Evolutionary conservation across 805 yeast genomes (phyloP).

Genomic region (Scheffersomyces ergatensis): DNA sequence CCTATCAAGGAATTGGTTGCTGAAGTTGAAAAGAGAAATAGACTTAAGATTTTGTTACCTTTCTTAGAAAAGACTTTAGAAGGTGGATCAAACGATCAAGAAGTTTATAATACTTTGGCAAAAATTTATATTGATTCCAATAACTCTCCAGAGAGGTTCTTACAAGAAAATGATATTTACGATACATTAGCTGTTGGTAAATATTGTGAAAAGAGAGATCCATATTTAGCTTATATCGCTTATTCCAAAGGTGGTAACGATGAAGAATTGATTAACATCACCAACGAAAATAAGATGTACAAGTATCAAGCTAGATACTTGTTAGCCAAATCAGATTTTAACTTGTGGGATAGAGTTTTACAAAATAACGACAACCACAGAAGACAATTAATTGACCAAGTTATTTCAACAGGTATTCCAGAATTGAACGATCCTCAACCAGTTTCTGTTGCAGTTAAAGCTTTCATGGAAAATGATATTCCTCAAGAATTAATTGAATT

Average conservation of each 20-base stretch:
- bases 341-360: constrained; percentile 80
- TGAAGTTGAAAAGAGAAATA: constrained; percentile 95
- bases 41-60: constrained; percentile 87
- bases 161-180: constrained; percentile 85
- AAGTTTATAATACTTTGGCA: constrained; percentile 91
- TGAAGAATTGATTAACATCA: constrained; percentile 82
- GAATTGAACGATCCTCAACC: constrained; percentile 92
- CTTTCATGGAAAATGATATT: constrained; percentile 92
- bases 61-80: constrained; percentile 86
- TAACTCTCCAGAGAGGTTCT: constrained; percentile 95
- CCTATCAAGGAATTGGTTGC: constrained; percentile 85
- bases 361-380: constrained; percentile 76
- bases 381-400: constrained; percentile 89
- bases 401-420: constrained; percentile 94
- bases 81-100: constrained; percentile 84
- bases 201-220: constrained; percentile 99
- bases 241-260: constrained; percentile 95
- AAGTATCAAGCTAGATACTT: constrained; percentile 98
- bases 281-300: constrained; percentile 97
- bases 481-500: constrained; percentile 92
- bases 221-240: constrained; percentile 95
- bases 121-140: constrained; percentile 97
- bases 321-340: constrained; percentile 80
- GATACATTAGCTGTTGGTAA: constrained; percentile 95
- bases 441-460: constrained; percentile 87